These are phyloP conservation scores for Posidonia oceanica DNA, from an alignment of 116 monocot genomes.

Conservation along the genomic window DNA sequence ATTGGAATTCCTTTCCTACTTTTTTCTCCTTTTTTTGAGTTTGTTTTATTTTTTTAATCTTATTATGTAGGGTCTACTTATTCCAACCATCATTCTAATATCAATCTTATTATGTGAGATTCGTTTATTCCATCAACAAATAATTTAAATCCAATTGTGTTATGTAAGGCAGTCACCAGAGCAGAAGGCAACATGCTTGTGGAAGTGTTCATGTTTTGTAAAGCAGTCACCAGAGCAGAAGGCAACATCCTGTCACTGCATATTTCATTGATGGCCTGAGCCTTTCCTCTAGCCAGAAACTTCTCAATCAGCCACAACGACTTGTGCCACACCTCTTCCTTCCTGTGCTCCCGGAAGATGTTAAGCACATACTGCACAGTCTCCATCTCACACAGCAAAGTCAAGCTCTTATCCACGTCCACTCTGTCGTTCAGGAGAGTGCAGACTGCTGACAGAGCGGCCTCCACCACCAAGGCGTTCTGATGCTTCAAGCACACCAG, in stretches of 20 bases:
- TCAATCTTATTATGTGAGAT: no score
- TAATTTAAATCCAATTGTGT: no score
- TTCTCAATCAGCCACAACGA: slow-evolving; percentile 50
- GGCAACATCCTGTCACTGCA: slow-evolving; percentile 26
- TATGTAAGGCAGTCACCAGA: no score
- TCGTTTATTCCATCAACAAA: no score
- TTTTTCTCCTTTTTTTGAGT: no score
- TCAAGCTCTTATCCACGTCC: slow-evolving; percentile 34
- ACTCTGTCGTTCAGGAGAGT: slow-evolving; percentile 54
- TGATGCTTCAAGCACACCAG: slow-evolving; percentile 37
- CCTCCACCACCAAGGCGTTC: slow-evolving; percentile 37
- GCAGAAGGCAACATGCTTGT: slow-evolving; percentile 10
- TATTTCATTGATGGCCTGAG: slow-evolving; percentile 12
- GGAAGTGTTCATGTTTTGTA: slow-evolving; percentile 26
- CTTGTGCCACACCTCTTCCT: slow-evolving; percentile 29
- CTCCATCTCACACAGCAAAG: slow-evolving; percentile 14
- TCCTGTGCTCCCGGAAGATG: slow-evolving; percentile 20
- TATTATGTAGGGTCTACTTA: no score
- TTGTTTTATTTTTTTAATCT: no score
- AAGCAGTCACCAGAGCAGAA: slow-evolving; percentile 21
- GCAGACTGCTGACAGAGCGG: slow-evolving; percentile 38
- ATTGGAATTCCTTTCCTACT: no score
- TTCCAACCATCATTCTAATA: no score
- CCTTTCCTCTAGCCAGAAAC: slow-evolving; percentile 28
- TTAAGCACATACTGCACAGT: slow-evolving; percentile 19